Evolutionary conservation across 2,329 filamentous ascomycete genomes (phyloP), one percentile per base, ranked within the genome.

Genomic region (Lecanicillium sp.): DNA sequence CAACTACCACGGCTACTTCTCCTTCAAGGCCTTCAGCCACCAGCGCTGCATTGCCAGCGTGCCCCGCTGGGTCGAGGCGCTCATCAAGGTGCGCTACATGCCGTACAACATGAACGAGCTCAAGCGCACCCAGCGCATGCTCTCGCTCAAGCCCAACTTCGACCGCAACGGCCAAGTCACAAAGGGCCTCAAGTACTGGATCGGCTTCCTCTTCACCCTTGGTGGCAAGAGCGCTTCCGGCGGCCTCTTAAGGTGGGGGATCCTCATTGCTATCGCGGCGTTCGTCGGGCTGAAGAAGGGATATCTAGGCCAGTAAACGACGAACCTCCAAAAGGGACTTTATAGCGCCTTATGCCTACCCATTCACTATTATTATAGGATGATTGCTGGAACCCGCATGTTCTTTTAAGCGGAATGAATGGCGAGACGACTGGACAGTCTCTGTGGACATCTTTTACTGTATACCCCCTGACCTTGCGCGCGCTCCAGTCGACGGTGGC

Each of bases 1-100:
- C 44, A 67, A 76, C 20, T 94, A 94, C 67, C 79, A 84, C 50
- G 88, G 88, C 44, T 79, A 79, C 53, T 71, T 82, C n/a, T 77
- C 72, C 2, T 86, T 85, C 59, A 80, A 86, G 49, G 65, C 65
- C 47, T 85, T 84, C 54, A 76, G 76, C 2, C 81, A 85, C 57
- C 67, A 71, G 55, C 69, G 70, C 43, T 65, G 60, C 36, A 61
- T 85, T 25, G 74, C 77, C 17, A 71, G 67, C 32, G 83, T 79
- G 4, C 82, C 82, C 1, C 52, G 58, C 13, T 87, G 82, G 82
- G 70, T 81, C 47, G 82, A 87, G 55, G 65, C 62, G 29, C 53
- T 87, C 44, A 64, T 90, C 48, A 71, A 74, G 42, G 68, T 86
- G 37, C 74, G 86, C 44, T 84, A 84, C 62, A 74, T 79, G 63